Base-by-base conservation (phyloP, 148 eudicot species). In the Gaultheria prostrata region DNA sequence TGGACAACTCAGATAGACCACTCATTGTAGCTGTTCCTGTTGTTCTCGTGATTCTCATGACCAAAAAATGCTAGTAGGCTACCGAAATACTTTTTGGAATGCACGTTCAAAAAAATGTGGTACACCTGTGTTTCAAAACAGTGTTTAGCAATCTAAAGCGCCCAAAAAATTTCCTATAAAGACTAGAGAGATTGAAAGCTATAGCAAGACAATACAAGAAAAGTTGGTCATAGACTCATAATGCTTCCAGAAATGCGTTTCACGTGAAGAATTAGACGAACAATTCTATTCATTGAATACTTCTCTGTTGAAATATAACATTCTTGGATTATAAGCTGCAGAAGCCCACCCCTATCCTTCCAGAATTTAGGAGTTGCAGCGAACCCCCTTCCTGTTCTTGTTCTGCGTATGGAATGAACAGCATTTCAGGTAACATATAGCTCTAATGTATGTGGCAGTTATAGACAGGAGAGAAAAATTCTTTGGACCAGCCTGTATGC, bases 1-100 rank as follows among this genome's bases (percentile, higher is more conserved):
- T 30, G 69, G 65, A 51, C 80, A 78, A 78, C 70, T 79, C 72
- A 79, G 82, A 53, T 79, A 54, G 70, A 79, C 12, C 30, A 2
- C 70, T 56, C 45, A 54, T 72, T 21, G 51, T 2, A 71, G n/a
- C 76, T 71, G 46, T 15, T 71, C 10, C 1, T 59, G 24, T 20
- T 71, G 76, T 71, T 71, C 46, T 59, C 35, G 28, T 67, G 72
- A 67, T 67, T 67, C 72, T 67, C 72, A 67, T 4, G 39, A 67
- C 72, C 70, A 63, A 24, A 63, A 24, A 63, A 24, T 5, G 10
- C 70, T 63, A 24, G 10, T 61, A 21, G 3, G 12, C 9, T 61
- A 59, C 12, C 28, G 4, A 59, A 59, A 7, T 20, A 14, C 57
- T 53, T 53, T 53, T 53, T 56, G 21, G 6, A 17, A 56, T 14